These are phyloP conservation scores for Auricularia cornea DNA, from an alignment of 768 basidiomycete genomes.

Conservation along the genomic window DNA sequence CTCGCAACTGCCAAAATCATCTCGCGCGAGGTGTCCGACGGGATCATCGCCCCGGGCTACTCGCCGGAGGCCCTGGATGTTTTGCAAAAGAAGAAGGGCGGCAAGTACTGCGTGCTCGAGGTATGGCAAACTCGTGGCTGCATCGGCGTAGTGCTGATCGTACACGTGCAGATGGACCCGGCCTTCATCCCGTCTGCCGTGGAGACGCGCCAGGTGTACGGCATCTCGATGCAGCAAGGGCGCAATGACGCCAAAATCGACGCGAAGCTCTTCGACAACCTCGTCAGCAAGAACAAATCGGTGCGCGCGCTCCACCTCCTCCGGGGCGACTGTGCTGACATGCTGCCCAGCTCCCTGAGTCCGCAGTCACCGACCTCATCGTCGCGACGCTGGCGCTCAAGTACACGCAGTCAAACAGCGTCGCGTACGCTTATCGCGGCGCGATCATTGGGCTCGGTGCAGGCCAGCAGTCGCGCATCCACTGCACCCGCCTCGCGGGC, in stretches of 20 bases:
- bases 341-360: conserved; percentile 52
- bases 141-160: background rate
- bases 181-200: conserved; percentile 65
- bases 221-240: conserved; percentile 80
- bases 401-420: conserved; percentile 99
- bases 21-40: conserved; percentile 97
- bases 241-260: conserved; percentile 88
- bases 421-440: conserved; percentile 88
- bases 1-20: conserved; percentile 93
- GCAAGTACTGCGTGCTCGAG: conserved; percentile 96
- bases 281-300: conserved; percentile 84
- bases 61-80: conserved; percentile 80
- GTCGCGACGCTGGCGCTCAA: conserved; percentile 95
- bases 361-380: conserved; percentile 83
- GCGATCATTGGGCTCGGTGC: conserved; percentile 94
- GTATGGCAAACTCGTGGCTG: conserved; percentile 29
- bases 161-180: conserved; percentile 67
- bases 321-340: background rate
- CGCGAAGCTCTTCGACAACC: conserved; percentile 67
- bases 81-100: conserved; percentile 91
- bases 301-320: conserved; percentile 32
- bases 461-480: conserved; percentile 97
- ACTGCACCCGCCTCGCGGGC: conserved; percentile 97
- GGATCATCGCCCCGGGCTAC: conserved; percentile 95
- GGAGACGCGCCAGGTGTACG: conserved; percentile 95